Percentiles rank a stretch among this genome's conserved stretches.
Conservation (phyloP, 345 rosid species). For the Aquilaria malaccensis region DNA sequence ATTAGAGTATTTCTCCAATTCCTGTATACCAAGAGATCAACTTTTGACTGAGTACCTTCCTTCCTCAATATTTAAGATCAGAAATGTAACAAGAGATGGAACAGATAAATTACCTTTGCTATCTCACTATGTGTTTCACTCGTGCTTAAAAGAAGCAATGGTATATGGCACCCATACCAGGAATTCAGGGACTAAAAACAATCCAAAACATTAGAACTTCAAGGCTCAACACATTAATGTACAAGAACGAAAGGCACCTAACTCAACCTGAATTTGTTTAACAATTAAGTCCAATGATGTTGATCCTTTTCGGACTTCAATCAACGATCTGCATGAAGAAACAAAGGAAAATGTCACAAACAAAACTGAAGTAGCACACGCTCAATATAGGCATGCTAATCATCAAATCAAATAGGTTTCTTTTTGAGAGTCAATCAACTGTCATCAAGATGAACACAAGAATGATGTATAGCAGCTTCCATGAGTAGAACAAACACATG, state of each 20-base stretch:
- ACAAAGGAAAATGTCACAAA: background rate
- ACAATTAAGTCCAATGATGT: constrained; percentile 37
- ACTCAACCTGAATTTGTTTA: constrained; percentile 42
- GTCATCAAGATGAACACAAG: no score
- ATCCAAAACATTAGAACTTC: constrained; percentile 9
- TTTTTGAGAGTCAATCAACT: no score
- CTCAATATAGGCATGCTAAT: no score
- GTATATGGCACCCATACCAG: constrained; percentile 41
- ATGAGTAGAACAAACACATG: no score
- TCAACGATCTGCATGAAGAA: constrained; percentile 28
- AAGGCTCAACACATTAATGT: background rate
- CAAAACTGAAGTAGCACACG: no score
- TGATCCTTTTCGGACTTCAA: constrained; percentile 36
- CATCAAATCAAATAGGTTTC: no score
- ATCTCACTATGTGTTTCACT: constrained; percentile 24
- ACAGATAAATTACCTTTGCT: constrained; percentile 31
- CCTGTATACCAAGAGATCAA: constrained; percentile 21
- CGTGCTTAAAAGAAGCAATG: constrained; percentile 39
- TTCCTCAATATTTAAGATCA: constrained; percentile 2
- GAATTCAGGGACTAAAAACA: constrained; percentile 41
- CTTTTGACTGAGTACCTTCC: constrained; percentile 13
- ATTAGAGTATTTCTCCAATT: constrained; percentile 34
- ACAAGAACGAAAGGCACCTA: background rate
- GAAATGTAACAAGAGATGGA: constrained; percentile 8
- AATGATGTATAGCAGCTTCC: no score